Evolutionary conservation across 257 asterid genomes (phyloP).

Genomic region (Solanum corneliomulleri): DNA sequence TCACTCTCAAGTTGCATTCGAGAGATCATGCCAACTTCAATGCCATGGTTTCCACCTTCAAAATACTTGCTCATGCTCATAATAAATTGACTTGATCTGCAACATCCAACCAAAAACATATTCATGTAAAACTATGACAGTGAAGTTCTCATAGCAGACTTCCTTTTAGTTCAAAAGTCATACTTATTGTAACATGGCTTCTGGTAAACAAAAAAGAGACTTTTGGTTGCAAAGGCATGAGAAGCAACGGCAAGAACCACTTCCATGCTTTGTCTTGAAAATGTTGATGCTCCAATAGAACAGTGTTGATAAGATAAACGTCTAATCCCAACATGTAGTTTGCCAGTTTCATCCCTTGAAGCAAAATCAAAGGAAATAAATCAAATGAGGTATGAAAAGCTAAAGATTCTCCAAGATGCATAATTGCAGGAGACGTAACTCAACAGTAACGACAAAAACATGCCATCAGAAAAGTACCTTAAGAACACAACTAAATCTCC

Average conservation of each 20-base stretch:
- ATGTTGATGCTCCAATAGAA: not conserved
- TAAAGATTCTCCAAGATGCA: not conserved
- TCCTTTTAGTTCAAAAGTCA: not conserved
- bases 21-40: not conserved
- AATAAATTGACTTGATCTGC: conserved; percentile 4
- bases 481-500: conserved; percentile 65
- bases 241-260: not conserved
- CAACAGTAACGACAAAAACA: not conserved
- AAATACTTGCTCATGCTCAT: not conserved
- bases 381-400: not conserved
- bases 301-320: not conserved
- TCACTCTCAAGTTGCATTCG: not conserved
- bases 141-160: not conserved
- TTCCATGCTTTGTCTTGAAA: not conserved
- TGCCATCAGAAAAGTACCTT: conserved; percentile 25
- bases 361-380: not conserved
- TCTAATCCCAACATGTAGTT: conserved; percentile 7
- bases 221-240: not conserved
- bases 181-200: not conserved
- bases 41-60: not conserved
- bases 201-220: not conserved
- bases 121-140: not conserved
- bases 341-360: conserved; percentile 1
- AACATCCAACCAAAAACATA: not conserved
- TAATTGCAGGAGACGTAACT: not conserved